phyloP scores from a whole-genome alignment of 116 monocot species.

The Phalaenopsis hybrid region DNA sequence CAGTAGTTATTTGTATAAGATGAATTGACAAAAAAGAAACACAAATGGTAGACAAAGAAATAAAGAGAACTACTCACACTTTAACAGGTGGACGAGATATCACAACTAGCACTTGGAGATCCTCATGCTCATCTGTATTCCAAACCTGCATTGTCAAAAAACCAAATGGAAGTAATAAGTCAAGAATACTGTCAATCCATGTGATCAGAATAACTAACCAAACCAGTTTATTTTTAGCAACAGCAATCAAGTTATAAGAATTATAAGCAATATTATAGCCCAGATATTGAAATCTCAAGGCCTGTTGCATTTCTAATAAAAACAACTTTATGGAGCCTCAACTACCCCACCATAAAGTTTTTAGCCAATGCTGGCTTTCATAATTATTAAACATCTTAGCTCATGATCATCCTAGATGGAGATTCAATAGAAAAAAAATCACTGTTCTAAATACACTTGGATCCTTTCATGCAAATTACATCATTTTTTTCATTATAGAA shows the following conservation, averaged over 20 bases:
- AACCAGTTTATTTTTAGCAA: background rate
- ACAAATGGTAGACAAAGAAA: background rate
- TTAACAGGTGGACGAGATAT: constrained; percentile 87
- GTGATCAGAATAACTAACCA: background rate
- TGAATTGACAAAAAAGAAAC: background rate
- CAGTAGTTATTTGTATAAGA: background rate
- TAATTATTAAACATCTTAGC: too few species aligned
- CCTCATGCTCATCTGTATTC: constrained; percentile 72
- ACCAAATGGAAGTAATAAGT: background rate
- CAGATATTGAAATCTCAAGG: too few species aligned
- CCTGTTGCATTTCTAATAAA: too few species aligned
- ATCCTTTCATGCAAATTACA: too few species aligned
- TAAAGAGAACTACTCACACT: constrained; percentile 37
- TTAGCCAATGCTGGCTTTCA: too few species aligned
- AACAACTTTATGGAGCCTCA: too few species aligned
- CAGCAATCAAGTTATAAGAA: background rate
- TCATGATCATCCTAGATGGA: too few species aligned
- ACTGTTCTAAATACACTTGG: too few species aligned
- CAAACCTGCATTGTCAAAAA: constrained; percentile 39
- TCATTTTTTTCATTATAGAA: too few species aligned
- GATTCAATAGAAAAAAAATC: too few species aligned
- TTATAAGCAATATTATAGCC: background rate
- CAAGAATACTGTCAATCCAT: background rate
- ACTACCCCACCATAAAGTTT: too few species aligned
- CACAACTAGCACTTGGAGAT: constrained; percentile 71